phyloP scores from a whole-genome alignment of 306 rosid species.

The Quercus parvula region DNA sequence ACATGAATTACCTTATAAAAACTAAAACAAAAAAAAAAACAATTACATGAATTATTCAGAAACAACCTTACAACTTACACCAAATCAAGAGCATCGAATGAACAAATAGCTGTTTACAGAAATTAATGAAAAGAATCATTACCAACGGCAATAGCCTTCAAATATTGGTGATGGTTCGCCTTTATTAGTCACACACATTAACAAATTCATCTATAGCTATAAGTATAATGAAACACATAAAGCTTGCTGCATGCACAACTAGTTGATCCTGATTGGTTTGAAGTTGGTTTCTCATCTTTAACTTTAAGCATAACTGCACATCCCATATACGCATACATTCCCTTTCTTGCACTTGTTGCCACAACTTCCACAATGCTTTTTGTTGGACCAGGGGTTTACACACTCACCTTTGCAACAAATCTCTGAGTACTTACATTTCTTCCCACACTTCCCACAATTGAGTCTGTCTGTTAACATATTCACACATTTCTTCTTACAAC shows the following conservation, averaged over 20 bases:
- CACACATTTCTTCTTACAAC: constrained; percentile 60
- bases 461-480: constrained; percentile 26
- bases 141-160: not conserved
- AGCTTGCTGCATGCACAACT: not conserved
- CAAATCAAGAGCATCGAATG: not conserved
- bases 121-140: too few relatives aligned
- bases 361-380: constrained; percentile 64
- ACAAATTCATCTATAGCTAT: too few relatives aligned
- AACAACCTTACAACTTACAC: not conserved
- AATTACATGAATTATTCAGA: not conserved
- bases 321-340: constrained; percentile 44
- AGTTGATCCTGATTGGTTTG: not conserved
- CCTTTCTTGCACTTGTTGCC: constrained; percentile 45
- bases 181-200: too few relatives aligned
- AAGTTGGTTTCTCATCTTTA: not conserved
- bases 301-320: constrained; percentile 62
- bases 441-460: constrained; percentile 72
- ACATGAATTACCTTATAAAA: not conserved
- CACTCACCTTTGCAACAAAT: constrained; percentile 62
- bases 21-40: not conserved
- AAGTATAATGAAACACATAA: too few relatives aligned
- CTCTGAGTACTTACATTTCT: constrained; percentile 51
- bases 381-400: constrained; percentile 46
- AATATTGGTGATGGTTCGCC: not conserved
- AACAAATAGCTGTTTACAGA: not conserved